A percentile compares a stretch with the other conserved stretches of the same genome.
These are phyloP conservation scores for Leishmania turanica DNA, from an alignment of 208 protist species.

Conservation along the genomic window DNA sequence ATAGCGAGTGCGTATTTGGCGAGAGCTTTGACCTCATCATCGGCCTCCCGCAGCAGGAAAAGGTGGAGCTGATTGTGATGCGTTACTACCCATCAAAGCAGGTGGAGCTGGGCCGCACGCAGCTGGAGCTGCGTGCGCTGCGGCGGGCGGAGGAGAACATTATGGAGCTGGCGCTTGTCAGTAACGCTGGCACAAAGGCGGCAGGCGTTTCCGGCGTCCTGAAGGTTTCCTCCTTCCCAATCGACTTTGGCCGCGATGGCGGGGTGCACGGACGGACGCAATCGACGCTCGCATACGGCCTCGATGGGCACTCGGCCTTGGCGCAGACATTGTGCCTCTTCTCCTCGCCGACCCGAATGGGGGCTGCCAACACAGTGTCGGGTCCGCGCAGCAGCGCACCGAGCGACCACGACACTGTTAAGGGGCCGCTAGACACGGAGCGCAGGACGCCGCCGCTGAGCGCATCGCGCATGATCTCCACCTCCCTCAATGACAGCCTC, in stretches of 20 bases:
- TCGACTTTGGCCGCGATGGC: conserved; percentile 30
- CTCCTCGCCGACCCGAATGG: not conserved
- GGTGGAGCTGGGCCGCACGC: conserved; percentile 61
- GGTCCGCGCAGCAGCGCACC: not conserved
- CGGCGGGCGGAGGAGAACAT: conserved; percentile 29
- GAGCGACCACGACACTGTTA: not conserved
- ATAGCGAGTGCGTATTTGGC: conserved; percentile 56
- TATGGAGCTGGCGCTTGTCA: conserved; percentile 60
- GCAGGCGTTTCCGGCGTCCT: conserved; percentile 49
- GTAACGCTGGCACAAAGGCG: conserved; percentile 37
- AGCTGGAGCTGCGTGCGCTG: conserved; percentile 43
- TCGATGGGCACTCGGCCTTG: conserved; percentile 13
- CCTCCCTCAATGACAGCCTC: not conserved
- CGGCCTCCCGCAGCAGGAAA: conserved; percentile 68
- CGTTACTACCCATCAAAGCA: conserved; percentile 29
- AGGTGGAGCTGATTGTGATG: conserved; percentile 67
- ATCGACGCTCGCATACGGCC: conserved; percentile 21
- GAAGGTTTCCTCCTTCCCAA: conserved; percentile 51
- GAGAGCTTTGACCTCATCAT: conserved; percentile 68
- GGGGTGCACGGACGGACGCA: conserved; percentile 12
- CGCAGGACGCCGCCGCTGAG: not conserved
- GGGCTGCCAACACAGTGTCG: not conserved
- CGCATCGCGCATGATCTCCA: not conserved
- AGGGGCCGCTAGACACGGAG: not conserved
- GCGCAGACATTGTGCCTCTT: conserved; percentile 22